Evolutionary conservation across 2,329 filamentous ascomycete genomes (phyloP), one percentile per base, ranked within the genome.

Genomic region (Penicillium thymicola): DNA sequence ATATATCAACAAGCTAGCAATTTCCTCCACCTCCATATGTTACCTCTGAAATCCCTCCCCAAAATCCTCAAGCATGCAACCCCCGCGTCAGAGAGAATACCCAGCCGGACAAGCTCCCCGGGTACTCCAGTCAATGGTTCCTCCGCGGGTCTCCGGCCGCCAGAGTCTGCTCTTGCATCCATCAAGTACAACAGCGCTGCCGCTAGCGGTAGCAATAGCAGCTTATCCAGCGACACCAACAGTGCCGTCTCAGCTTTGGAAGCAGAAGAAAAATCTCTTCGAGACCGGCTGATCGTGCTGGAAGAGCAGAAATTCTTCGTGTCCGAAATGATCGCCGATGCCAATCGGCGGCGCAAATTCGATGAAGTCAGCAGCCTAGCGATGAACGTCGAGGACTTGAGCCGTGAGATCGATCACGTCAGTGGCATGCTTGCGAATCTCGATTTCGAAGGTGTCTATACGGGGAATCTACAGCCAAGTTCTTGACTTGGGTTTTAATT

Each of bases 301-400:
- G 91, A 96, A 72, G 92, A 97, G 75, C 92, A 97, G 72, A 88
- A 87, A 61, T 96, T 95, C 74, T 85, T 96, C 75, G 91, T 97
- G 0, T 85, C 87, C 37, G 86, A 90, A 65, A 96, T 96, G 91
- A 85, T 96, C 43, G 84, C 84, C 8, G 85, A 87, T 58, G 90
- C 92, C 0, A 88, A 87, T 46, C 87, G 86, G 41, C 84, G 89
- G 11, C 80, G 90, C 28, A 86, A 90, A 57, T 95, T 96, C 64
- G 92, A 96, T 67, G 92, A 97, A 73, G 89, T 95, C 2, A 84
- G 85, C 54, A 90, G 89, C 11, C 76, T 97, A 55, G 86, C 86
- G 4, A 82, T 87, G 56, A 96, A 96, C 65, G 76, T 91, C 28
- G 90, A 94, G 55, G 92, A 96, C 75, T 74, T 97, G 55, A 89